Evolutionary conservation across 352 stramenopile genomes (phyloP).

Genomic region (Globisporangium recalcitrans): DNA sequence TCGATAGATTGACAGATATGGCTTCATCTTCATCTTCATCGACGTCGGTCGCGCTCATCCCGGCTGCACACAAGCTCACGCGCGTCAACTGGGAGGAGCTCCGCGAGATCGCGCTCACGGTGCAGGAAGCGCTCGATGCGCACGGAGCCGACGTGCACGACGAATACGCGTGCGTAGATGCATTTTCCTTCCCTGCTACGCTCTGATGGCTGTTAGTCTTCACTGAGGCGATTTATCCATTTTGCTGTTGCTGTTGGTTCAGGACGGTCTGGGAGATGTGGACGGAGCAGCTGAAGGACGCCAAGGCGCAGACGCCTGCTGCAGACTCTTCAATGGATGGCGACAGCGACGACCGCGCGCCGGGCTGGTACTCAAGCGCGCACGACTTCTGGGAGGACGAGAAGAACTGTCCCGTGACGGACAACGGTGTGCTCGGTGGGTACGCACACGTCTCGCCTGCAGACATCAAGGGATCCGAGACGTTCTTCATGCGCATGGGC

Average conservation of each 20-base stretch:
- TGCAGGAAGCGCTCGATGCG: conserved; percentile 64
- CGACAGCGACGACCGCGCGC: conserved; percentile 17
- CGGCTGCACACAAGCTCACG: conserved; percentile 19
- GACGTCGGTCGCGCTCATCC: conserved; percentile 17
- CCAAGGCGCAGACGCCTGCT: conserved; percentile 6
- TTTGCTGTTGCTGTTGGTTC: neutral
- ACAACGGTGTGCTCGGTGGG: conserved; percentile 93
- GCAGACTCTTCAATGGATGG: neutral
- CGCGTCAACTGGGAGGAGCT: conserved; percentile 62
- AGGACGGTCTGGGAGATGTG: conserved; percentile 78
- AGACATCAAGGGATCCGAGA: conserved; percentile 74
- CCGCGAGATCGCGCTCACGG: conserved; percentile 33
- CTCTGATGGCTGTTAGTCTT: neutral
- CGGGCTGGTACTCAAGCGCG: conserved; percentile 63
- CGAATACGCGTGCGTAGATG: conserved; percentile 51
- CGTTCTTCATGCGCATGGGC: conserved; percentile 45
- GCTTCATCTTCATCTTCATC: conserved; percentile 11
- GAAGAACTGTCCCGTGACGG: conserved; percentile 87
- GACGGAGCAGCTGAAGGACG: conserved; percentile 48
- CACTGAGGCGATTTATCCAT: neutral
- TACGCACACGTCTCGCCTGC: conserved; percentile 81
- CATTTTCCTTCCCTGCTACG: neutral
- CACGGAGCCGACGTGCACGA: conserved; percentile 37
- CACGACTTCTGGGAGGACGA: conserved; percentile 86
- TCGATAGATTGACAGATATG: too few relatives aligned